phyloP scores from a whole-genome alignment of 345 rosid species.

The Linum lewisii region DNA sequence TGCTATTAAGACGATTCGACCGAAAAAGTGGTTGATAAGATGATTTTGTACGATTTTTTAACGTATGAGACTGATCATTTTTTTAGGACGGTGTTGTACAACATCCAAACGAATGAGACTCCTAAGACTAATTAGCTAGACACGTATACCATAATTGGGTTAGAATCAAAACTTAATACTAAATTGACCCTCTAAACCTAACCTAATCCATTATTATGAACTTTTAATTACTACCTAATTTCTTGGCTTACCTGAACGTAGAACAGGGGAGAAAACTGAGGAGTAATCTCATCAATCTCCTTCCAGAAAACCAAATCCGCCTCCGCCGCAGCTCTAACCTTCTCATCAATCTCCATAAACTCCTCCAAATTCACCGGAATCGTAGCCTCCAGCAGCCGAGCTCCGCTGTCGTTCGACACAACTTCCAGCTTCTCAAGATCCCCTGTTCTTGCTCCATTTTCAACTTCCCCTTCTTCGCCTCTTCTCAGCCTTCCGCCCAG shows the following conservation, averaged over 20 bases:
- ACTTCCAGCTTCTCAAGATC: slow-evolving; percentile 41
- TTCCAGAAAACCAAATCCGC: slow-evolving; percentile 60
- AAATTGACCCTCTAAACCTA: background rate
- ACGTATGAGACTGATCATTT: too few species aligned
- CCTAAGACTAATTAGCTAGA: too few species aligned
- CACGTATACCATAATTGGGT: too few species aligned
- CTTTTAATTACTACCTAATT: too few species aligned
- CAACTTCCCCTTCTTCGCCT: slow-evolving; percentile 29
- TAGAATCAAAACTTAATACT: too few species aligned
- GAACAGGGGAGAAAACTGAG: slow-evolving; percentile 60
- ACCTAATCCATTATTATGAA: background rate
- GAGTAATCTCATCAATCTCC: slow-evolving; percentile 53
- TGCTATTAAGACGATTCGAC: too few species aligned
- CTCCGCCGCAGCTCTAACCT: slow-evolving; percentile 31
- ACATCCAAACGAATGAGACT: too few species aligned
- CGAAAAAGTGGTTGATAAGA: too few species aligned
- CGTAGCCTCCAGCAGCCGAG: slow-evolving; percentile 52
- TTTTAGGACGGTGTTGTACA: too few species aligned
- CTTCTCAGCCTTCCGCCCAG: slow-evolving; percentile 48
- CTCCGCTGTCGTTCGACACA: slow-evolving; percentile 66
- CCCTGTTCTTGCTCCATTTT: slow-evolving; percentile 1
- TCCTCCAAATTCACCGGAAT: slow-evolving; percentile 32
- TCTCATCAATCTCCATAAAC: slow-evolving; percentile 33
- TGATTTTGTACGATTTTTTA: too few species aligned
- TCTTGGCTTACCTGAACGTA: slow-evolving; percentile 46